Evolutionary conservation across 2,329 filamentous ascomycete species (phyloP).

Genomic region (Aspergillus sp.): DNA sequence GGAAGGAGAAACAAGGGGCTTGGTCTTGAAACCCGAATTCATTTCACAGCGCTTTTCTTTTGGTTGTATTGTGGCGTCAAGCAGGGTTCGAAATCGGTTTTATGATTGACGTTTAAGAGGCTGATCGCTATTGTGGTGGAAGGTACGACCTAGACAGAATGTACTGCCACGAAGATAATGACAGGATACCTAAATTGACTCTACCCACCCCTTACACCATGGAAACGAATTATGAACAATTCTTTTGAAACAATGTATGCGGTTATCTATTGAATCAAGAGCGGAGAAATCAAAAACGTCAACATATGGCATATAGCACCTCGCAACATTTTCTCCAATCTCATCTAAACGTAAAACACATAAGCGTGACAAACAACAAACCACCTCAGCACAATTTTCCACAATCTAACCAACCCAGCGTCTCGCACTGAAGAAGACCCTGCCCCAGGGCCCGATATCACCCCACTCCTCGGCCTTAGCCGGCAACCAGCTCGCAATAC

Average conservation of each 20-base stretch:
- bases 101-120: not conserved
- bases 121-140: not conserved
- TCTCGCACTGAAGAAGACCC: constrained; percentile 85
- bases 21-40: not conserved
- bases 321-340: not conserved
- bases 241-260: not conserved
- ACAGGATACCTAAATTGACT: not conserved
- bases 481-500: constrained; percentile 76
- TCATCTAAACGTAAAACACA: not conserved
- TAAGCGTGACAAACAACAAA: not conserved
- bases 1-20: constrained; percentile 24
- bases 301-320: not conserved
- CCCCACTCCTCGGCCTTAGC: constrained; percentile 70
- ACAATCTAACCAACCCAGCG: constrained; percentile 73
- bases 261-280: not conserved
- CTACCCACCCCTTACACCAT: not conserved
- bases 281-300: not conserved
- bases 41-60: not conserved
- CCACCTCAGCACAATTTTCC: not conserved
- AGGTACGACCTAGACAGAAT: not conserved
- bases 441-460: constrained; percentile 81
- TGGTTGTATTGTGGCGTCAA: not conserved
- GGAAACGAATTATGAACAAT: not conserved
- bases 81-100: not conserved
- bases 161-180: not conserved